Base-by-base conservation (phyloP, 1,284 basidiomycete species). In the Ustilago hordei region DNA sequence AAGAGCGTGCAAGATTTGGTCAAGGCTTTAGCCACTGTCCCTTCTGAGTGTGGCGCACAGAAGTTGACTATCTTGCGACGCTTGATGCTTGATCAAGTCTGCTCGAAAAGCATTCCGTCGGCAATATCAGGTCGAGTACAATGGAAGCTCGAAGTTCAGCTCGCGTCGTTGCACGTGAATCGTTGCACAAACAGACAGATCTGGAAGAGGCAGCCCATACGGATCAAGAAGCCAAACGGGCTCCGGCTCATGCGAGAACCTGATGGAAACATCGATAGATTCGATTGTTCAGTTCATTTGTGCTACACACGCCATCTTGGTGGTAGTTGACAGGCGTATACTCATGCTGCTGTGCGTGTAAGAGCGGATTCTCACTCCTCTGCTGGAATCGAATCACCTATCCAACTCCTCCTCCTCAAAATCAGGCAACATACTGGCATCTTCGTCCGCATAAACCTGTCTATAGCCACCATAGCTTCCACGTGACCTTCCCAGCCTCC, bases 361-460 rank as follows among this genome's bases (percentile, higher is more conserved):
- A 50, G 31, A 50, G 19, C 45, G 28, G 6, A 41, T 17, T 6
- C 2, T 4, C 36, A 13, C 13, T 38, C 13, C 13, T 38, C 13
- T 13, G 41, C 41, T 45, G 45, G 6, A 23, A 19, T 28, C 45
- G 28, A 8, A 45, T 52, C 36, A 60, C 9, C 60, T 52, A 15
- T 80, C 80, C 45, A 80, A 48, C 45, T 82, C 81, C 2, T 84
- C 83, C 28, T 81, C 81, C 45, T 85, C 83, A 54, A 81, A 85
- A 50, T 80, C 79, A 12, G 71, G 78, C 53, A 85, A 60, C 61
- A 85, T 84, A 34, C 79, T 78, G 8, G 83, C 83, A 55, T 84
- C 83, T 57, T 84, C 82, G 55, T 85, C 83, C 28, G 80, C 78
- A 34, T 79, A 79, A 9, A 85, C 69, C 52, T 81, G 76, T 35